phyloP scores from a whole-genome alignment of 2,329 filamentous ascomycete genomes.

The Diaporthe aspalathi region DNA sequence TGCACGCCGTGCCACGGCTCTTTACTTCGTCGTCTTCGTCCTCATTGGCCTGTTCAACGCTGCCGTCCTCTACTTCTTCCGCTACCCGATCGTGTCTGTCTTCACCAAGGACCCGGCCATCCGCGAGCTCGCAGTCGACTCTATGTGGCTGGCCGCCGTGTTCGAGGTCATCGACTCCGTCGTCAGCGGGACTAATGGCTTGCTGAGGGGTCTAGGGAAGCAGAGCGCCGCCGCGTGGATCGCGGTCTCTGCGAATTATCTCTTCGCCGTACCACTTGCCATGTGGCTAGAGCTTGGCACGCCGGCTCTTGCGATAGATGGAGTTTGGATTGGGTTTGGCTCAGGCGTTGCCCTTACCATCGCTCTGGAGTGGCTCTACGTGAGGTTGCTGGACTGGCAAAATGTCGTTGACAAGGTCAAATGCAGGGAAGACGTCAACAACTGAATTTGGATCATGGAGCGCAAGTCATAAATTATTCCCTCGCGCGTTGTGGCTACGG shows the following conservation, averaged over 20 bases:
- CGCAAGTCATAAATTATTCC: too few relatives aligned
- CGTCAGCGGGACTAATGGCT: conserved; percentile 51
- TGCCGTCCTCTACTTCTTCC: conserved; percentile 46
- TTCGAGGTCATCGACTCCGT: conserved; percentile 52
- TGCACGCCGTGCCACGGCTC: conserved; percentile 47
- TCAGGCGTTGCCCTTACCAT: conserved; percentile 49
- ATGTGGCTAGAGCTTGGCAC: conserved; percentile 53
- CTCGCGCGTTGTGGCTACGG: background rate
- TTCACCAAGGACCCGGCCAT: conserved; percentile 49
- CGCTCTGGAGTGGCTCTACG: conserved; percentile 48
- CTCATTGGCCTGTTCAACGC: conserved; percentile 51
- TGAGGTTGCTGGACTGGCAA: conserved; percentile 44
- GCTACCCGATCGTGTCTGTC: conserved; percentile 46
- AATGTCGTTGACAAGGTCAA: conserved; percentile 35
- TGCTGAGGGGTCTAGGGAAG: conserved; percentile 53
- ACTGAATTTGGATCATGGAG: background rate
- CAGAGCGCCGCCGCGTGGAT: conserved; percentile 52
- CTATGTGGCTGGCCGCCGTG: conserved; percentile 48
- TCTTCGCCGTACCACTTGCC: conserved; percentile 52
- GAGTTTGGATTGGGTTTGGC: conserved; percentile 51
- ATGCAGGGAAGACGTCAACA: conserved; percentile 31
- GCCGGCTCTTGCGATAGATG: conserved; percentile 47
- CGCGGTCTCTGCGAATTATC: conserved; percentile 52
- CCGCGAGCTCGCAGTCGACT: conserved; percentile 45
- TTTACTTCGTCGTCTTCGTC: conserved; percentile 50